phyloP scores from a whole-genome alignment of 768 basidiomycete genomes.

The Rhizopogon vesiculosus region DNA sequence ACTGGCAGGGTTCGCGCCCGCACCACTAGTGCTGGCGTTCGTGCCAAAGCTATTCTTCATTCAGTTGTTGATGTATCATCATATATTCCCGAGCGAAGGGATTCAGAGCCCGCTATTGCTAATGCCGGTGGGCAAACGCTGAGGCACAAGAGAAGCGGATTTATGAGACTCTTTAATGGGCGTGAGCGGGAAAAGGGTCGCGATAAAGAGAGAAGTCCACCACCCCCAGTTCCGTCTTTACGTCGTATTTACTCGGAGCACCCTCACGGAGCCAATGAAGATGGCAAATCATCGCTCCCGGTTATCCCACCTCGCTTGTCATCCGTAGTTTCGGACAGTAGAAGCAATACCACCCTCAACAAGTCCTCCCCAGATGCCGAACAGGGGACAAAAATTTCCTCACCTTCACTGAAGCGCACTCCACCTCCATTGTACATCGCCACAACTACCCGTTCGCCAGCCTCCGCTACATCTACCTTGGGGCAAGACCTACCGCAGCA shows the following conservation, averaged over 20 bases:
- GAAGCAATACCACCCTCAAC: not conserved
- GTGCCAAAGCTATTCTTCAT: slow-evolving; percentile 34
- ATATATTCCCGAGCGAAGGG: slow-evolving; percentile 31
- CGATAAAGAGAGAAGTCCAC: slow-evolving; percentile 33
- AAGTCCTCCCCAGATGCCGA: slow-evolving; percentile 5
- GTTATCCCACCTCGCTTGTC: slow-evolving; percentile 39
- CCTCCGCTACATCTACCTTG: slow-evolving; percentile 3
- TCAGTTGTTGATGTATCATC: slow-evolving; percentile 33
- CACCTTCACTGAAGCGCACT: slow-evolving; percentile 18
- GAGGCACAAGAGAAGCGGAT: slow-evolving; percentile 78
- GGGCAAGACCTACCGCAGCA: slow-evolving; percentile 41
- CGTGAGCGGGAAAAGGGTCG: slow-evolving; percentile 30
- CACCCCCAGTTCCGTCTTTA: slow-evolving; percentile 56
- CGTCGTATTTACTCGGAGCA: slow-evolving; percentile 32
- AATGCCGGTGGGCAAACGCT: slow-evolving; percentile 37
- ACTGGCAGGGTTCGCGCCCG: slow-evolving; percentile 40
- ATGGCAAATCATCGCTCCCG: slow-evolving; percentile 22
- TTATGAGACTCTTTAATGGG: slow-evolving; percentile 72
- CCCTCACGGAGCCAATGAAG: slow-evolving; percentile 24
- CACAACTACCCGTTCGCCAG: slow-evolving; percentile 16
- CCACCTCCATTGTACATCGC: slow-evolving; percentile 26
- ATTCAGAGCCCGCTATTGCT: slow-evolving; percentile 31
- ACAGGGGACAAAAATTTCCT: not conserved
- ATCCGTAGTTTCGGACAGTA: slow-evolving; percentile 21
- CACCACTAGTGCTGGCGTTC: slow-evolving; percentile 58